A percentile compares a stretch with the other conserved stretches of the same genome.
These are phyloP conservation scores for Dichotomocladium elegans DNA, from an alignment of 371 early-diverging fungal genomes.

Conservation along the genomic window DNA sequence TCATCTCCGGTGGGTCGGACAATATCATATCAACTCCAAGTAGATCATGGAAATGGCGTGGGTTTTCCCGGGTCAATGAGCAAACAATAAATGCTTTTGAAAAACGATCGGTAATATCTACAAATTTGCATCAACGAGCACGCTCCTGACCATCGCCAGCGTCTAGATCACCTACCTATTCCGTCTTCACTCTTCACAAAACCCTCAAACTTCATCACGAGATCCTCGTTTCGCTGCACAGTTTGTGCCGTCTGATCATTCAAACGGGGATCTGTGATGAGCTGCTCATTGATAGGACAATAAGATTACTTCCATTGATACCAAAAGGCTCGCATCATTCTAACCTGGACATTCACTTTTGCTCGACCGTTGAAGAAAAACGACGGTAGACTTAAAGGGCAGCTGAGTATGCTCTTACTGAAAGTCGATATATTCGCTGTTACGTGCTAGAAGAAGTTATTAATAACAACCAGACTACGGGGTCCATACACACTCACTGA, in stretches of 20 bases:
- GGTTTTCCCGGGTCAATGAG: conserved; percentile 25
- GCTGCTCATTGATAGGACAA: no score
- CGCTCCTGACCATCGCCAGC: no score
- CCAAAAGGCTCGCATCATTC: no score
- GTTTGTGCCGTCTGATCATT: conserved; percentile 22
- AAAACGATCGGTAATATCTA: conserved; percentile 12
- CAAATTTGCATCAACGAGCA: no score
- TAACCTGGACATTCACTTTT: conserved; percentile 19
- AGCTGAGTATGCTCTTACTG: conserved; percentile 12
- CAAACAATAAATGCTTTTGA: conserved; percentile 27
- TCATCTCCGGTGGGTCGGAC: conserved; percentile 22
- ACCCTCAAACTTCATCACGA: conserved; percentile 36
- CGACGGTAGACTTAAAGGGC: conserved; percentile 24
- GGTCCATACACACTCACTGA: neutral
- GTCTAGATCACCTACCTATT: no score
- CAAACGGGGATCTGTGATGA: conserved; percentile 25
- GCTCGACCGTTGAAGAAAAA: conserved; percentile 27
- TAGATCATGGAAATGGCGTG: conserved; percentile 22
- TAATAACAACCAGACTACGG: no score
- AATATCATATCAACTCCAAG: conserved; percentile 28
- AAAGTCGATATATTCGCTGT: conserved; percentile 13
- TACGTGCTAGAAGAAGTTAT: conserved; percentile 1
- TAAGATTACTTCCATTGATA: no score
- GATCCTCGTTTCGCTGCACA: conserved; percentile 19
- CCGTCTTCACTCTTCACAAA: conserved; percentile 17